Evolutionary conservation across 2,329 filamentous ascomycete genomes (phyloP), one percentile per base, ranked within the genome.

Genomic region (Chaetomiaceae sp.): DNA sequence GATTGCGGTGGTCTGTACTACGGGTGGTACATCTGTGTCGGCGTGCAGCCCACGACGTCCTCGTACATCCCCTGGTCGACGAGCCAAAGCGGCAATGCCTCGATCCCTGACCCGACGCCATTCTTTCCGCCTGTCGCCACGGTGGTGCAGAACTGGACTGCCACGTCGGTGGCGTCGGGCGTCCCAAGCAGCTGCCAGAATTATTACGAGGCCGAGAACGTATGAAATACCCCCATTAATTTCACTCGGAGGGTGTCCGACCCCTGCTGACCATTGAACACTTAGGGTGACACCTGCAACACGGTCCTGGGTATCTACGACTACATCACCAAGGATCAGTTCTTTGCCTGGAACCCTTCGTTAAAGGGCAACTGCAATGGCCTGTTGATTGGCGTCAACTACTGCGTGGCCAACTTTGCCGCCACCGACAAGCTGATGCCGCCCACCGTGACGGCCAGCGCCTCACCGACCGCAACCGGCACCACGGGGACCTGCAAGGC

Each of bases 271-370:
- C n/a, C n/a, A n/a, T n/a, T n/a, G n/a, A n/a, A n/a, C n/a, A n/a
- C n/a, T n/a, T 38, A 46, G 34, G 23, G 47, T 17, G 52, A 61
- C 27, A 60, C 44, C 3, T 61, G 59, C 33, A 25, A 48, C 23
- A 34, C 31, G 11, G 22, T 57, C 4, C 22, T 61, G 7, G 53
- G 47, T 1, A 45, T 53, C 5, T 56, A 61, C 39, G 22, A 29
- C 25, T 51, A 42, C 17, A 59, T 68, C 51, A 58, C 62, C 3
- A 22, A 59, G 14, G 54, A 59, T 15, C 56, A 66, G 40, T 64
- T 69, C 37, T 59, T 65, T n/a, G 37, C 47, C 15, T 67, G 64
- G 65, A 65, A 68, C 51, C 59, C 63, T 1, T 55, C 45, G 4
- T 59, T 64, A 1, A 33, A 53, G 3, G 54, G 53, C n/a, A 60